A percentile compares a stretch with the other conserved stretches of the same genome.
Evolutionary conservation across 1,284 basidiomycete species (phyloP).

Genomic region (Sanguinoderma infundibulare): DNA sequence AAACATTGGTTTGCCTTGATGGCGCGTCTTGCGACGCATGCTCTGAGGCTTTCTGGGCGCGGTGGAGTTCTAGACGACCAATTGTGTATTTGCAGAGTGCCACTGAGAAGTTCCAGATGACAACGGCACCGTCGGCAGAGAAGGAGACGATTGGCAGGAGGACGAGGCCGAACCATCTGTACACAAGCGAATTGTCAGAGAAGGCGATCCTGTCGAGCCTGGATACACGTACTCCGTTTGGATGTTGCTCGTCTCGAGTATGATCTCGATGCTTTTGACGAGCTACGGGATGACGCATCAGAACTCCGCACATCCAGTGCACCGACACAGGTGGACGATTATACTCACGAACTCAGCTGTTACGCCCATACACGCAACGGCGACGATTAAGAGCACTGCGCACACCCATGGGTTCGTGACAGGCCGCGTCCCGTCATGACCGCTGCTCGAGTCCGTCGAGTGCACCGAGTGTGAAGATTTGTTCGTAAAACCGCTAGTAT

Average conservation of each 20-base stretch:
- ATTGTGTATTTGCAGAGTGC: too few species aligned
- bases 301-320: too few species aligned
- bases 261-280: slow-evolving; percentile 61
- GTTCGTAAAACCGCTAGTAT: slow-evolving; percentile 43
- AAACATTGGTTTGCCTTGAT: too few species aligned
- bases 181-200: not conserved
- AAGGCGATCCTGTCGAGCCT: not conserved
- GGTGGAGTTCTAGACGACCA: too few species aligned
- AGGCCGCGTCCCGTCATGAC: slow-evolving; percentile 46
- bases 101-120: slow-evolving; percentile 50
- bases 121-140: slow-evolving; percentile 63
- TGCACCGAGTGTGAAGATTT: slow-evolving; percentile 44
- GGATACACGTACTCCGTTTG: slow-evolving; percentile 51
- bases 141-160: slow-evolving; percentile 70
- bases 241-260: slow-evolving; percentile 49
- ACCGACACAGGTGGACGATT: too few species aligned
- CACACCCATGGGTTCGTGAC: slow-evolving; percentile 63
- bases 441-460: slow-evolving; percentile 44
- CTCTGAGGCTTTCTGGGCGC: too few species aligned
- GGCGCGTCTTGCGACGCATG: too few species aligned
- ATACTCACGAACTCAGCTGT: slow-evolving; percentile 69
- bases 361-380: slow-evolving; percentile 61
- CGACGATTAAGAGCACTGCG: slow-evolving; percentile 50
- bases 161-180: slow-evolving; percentile 70
- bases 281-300: slow-evolving; percentile 42